Evolutionary conservation across 2,329 filamentous ascomycete species (phyloP), one percentile per base, ranked within the genome.

Genomic region (Chrysoporthe cubensis): DNA sequence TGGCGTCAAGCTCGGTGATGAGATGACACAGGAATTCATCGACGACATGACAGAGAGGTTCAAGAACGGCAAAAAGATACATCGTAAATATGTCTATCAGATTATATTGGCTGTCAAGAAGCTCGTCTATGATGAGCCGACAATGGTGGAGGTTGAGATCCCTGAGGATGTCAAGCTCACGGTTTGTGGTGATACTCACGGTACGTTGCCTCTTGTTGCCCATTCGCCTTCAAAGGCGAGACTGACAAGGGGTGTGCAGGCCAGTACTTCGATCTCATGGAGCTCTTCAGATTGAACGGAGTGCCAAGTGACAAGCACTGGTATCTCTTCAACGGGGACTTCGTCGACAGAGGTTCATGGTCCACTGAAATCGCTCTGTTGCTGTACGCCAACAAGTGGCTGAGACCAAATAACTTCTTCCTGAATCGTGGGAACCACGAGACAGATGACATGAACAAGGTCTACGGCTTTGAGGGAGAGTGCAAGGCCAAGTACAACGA

Each of bases 401-500:
- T 98, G 74, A 89, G 92, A 65, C 96, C 96, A 8, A 87, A 89
- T 56, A 88, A 85, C 65, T 95, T 99, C 85, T 98, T 97, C 87
- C 84, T 99, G 71, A 99, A 99, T 84, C 90, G 96, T 70, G 96
- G 96, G 73, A 99, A 99, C 81, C 96, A 99, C 81, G 96, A 99
- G 82, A 98, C 96, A 61, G 95, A 98, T 78, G 95, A 97, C 80
- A 99, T 99, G 96, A 99, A 99, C 84, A 90, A 93, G 72, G 94
- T 96, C 65, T 99, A 99, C 77, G 96, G 96, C 21, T 99, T 99
- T 75, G 96, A 99, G 80, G 96, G 96, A 76, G 96, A 99, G 79
- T 98, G 96, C 84, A 96, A 95, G 80, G 93, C 93, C 74, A 99
- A 99, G 82, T 99, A 99, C 81, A 97, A 93, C 78, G 96, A 97